Percentiles rank a stretch among this genome's conserved stretches.
These are phyloP conservation scores for Leishmania aethiopica DNA, from an alignment of 208 protist species.

Conservation along the genomic window DNA sequence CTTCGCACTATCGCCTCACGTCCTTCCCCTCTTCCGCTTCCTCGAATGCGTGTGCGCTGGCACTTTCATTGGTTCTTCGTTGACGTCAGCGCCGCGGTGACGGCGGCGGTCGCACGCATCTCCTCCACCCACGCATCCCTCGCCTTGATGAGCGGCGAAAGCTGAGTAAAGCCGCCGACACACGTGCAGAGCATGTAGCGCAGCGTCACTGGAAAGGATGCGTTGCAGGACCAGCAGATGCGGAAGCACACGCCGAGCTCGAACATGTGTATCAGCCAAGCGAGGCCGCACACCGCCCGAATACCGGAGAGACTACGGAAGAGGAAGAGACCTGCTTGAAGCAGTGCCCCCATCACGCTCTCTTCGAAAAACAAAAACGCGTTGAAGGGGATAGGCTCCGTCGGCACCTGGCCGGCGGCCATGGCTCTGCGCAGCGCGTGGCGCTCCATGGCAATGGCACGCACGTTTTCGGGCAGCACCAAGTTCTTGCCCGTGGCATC, in stretches of 20 bases:
- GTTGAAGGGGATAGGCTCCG: background rate
- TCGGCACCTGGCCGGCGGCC: background rate
- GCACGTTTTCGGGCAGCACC: constrained; percentile 39
- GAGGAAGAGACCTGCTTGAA: constrained; percentile 27
- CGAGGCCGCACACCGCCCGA: constrained; percentile 34
- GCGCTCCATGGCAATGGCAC: constrained; percentile 3
- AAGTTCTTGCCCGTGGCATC: constrained; percentile 33
- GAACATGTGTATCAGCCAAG: constrained; percentile 58
- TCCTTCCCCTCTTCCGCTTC: background rate
- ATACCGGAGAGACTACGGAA: constrained; percentile 47
- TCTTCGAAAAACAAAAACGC: constrained; percentile 46
- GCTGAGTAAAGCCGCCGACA: constrained; percentile 54
- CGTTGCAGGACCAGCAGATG: constrained; percentile 51
- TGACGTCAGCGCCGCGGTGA: background rate
- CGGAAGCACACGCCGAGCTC: constrained; percentile 56
- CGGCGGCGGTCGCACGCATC: constrained; percentile 6
- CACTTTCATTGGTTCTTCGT: constrained; percentile 17
- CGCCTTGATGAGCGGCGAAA: constrained; percentile 42
- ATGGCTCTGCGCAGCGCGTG: background rate
- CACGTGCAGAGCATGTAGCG: constrained; percentile 49
- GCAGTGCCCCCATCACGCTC: constrained; percentile 40
- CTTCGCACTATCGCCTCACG: too few species aligned
- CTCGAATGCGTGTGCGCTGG: background rate
- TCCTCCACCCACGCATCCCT: constrained; percentile 36
- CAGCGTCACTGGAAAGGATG: constrained; percentile 18